Conservation (phyloP, 495 filamentous ascomycete genomes). For the Cairneyella variabilis region DNA sequence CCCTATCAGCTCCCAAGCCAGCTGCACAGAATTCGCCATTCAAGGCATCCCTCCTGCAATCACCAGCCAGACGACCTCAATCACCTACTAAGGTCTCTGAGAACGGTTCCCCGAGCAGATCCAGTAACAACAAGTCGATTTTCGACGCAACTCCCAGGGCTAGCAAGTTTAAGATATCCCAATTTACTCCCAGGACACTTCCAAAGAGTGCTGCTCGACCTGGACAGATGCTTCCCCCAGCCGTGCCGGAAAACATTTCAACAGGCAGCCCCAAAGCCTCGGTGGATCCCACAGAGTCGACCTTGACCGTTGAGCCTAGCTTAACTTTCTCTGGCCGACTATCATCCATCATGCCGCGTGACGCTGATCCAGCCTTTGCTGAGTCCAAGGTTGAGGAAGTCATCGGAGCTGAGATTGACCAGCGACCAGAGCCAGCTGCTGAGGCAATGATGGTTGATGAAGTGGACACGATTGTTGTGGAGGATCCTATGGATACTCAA, state of each 20-base stretch:
- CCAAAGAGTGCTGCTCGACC: constrained; percentile 20
- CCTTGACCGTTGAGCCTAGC: not conserved
- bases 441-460: constrained; percentile 35
- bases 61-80: constrained; percentile 44
- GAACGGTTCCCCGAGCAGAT: constrained; percentile 24
- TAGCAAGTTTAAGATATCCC: constrained; percentile 23
- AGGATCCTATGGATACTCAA: constrained; percentile 2
- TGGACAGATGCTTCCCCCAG: constrained; percentile 17
- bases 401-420: not conserved
- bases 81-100: constrained; percentile 38
- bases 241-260: not conserved
- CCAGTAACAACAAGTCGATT: not conserved
- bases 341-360: constrained; percentile 45
- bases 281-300: not conserved
- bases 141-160: constrained; percentile 21
- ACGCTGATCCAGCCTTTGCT: constrained; percentile 40
- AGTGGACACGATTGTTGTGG: constrained; percentile 14
- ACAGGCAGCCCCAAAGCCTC: constrained; percentile 5
- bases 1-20: constrained; percentile 13
- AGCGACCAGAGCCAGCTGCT: not conserved
- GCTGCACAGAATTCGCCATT: constrained; percentile 26
- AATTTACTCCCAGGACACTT: constrained; percentile 25
- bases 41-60: constrained; percentile 40
- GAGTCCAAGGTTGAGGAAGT: constrained; percentile 5
- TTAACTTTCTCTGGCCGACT: constrained; percentile 44